Percentiles rank a stretch among this genome's conserved stretches.
phyloP scores from a whole-genome alignment of 495 filamentous ascomycete genomes.

The Penicillium chermesinum region DNA sequence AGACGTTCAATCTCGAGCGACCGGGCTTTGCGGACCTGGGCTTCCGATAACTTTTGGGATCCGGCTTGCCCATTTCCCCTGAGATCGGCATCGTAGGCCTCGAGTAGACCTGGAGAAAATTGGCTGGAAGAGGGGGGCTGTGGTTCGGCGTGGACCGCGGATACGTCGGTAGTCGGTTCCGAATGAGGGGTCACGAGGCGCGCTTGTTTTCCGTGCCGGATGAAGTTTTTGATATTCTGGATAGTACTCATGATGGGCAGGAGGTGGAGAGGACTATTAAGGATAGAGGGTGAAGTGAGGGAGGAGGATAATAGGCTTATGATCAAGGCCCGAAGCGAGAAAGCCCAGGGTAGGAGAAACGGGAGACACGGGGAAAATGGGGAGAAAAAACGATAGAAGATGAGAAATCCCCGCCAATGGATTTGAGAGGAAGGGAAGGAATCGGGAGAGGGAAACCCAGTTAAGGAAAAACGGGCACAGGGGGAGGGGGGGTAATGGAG shows the following conservation, averaged over 20 bases:
- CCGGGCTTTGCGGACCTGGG: conserved; percentile 41
- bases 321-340: too few relatives aligned
- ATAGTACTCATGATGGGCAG: conserved; percentile 65
- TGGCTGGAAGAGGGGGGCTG: conserved; percentile 47
- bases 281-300: not conserved
- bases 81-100: conserved; percentile 46
- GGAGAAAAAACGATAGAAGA: too few relatives aligned
- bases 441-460: conserved; percentile 39
- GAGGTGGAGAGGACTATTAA: conserved; percentile 1
- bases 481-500: conserved; percentile 66
- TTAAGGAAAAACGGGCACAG: conserved; percentile 70
- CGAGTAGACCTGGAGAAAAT: conserved; percentile 45
- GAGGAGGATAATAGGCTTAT: not conserved
- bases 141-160: conserved; percentile 61
- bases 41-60: conserved; percentile 48
- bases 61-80: conserved; percentile 57
- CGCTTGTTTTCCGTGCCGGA: conserved; percentile 97
- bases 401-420: conserved; percentile 5
- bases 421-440: not conserved
- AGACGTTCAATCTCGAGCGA: conserved; percentile 67
- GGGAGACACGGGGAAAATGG: too few relatives aligned
- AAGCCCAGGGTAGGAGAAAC: too few relatives aligned
- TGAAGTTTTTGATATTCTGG: conserved; percentile 93
- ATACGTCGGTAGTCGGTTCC: conserved; percentile 64
- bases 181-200: conserved; percentile 59